Evolutionary conservation across 1,284 basidiomycete genomes (phyloP).

Genomic region (Porphyrellus sp.): DNA sequence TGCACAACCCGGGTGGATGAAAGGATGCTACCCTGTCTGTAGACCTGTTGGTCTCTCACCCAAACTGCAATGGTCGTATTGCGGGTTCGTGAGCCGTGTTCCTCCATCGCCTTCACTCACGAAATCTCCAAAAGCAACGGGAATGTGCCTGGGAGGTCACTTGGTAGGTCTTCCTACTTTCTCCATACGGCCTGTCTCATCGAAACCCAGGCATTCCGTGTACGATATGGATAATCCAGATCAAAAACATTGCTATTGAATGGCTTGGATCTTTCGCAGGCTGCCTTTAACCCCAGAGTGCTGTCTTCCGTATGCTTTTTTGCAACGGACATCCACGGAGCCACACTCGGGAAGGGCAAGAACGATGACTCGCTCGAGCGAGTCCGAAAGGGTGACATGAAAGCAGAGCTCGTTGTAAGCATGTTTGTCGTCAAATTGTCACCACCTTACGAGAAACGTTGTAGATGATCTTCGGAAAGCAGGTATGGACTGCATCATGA

Average conservation of each 20-base stretch:
- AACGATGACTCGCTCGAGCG: conserved; percentile 74
- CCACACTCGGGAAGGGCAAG: conserved; percentile 82
- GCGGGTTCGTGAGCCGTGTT: conserved; percentile 51
- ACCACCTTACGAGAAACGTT: conserved; percentile 2
- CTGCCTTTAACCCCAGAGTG: conserved; percentile 83
- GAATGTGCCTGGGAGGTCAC: conserved; percentile 85
- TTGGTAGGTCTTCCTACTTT: conserved; percentile 46
- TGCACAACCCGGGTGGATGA: neutral
- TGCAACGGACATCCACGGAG: conserved; percentile 85
- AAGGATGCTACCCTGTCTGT: conserved; percentile 77
- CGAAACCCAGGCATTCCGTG: conserved; percentile 22
- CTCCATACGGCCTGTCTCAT: conserved; percentile 12
- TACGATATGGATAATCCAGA: conserved; percentile 10
- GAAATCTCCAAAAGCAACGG: conserved; percentile 56
- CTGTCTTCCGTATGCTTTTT: conserved; percentile 88
- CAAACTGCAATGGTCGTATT: conserved; percentile 87
- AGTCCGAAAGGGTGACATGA: conserved; percentile 74
- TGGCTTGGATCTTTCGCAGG: conserved; percentile 36
- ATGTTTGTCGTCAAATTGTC: neutral
- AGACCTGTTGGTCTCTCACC: conserved; percentile 68
- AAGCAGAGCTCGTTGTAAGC: conserved; percentile 80
- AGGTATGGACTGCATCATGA: conserved; percentile 45
- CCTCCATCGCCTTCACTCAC: neutral
- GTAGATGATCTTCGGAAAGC: conserved; percentile 92
- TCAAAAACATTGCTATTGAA: conserved; percentile 56